Percentiles rank a stretch among this genome's conserved stretches.
Evolutionary conservation across 202 grass and related monocot species (phyloP).

Genomic region (Alloteropsis angusta): DNA sequence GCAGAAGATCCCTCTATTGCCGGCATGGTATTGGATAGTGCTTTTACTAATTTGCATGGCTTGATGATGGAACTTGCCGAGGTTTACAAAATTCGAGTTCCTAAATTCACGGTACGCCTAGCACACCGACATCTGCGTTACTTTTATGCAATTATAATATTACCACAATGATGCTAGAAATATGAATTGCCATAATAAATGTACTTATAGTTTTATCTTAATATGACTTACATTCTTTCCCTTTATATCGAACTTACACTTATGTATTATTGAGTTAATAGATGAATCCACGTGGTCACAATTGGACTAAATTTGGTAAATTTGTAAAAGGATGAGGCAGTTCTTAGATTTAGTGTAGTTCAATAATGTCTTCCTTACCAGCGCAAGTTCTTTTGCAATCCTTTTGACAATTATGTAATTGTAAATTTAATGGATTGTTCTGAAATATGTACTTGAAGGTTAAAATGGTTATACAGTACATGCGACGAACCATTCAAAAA

Average conservation of each 20-base stretch:
- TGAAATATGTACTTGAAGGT: conserved; percentile 40
- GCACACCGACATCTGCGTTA: not conserved
- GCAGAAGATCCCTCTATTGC: conserved; percentile 94
- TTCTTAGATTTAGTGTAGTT: conserved; percentile 23
- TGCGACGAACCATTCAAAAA: conserved; percentile 87
- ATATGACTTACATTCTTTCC: not conserved
- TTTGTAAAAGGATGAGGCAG: not conserved
- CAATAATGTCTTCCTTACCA: not conserved
- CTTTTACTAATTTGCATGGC: conserved; percentile 86
- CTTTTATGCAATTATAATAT: not conserved
- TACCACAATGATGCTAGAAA: not conserved
- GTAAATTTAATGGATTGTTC: conserved; percentile 3
- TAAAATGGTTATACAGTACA: conserved; percentile 87
- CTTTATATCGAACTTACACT: conserved; percentile 17
- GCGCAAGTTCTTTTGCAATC: not conserved
- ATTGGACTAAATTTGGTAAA: not conserved
- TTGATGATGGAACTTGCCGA: conserved; percentile 96
- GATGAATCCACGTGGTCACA: conserved; percentile 11
- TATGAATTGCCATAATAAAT: not conserved
- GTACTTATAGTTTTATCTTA: not conserved
- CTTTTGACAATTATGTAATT: not conserved
- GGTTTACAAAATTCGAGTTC: conserved; percentile 92
- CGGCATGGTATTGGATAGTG: conserved; percentile 90
- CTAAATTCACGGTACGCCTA: conserved; percentile 82
- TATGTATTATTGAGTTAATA: not conserved